These are phyloP conservation scores for Torulaspora microellipsoides DNA, from an alignment of 805 yeast species.

Conservation along the genomic window DNA sequence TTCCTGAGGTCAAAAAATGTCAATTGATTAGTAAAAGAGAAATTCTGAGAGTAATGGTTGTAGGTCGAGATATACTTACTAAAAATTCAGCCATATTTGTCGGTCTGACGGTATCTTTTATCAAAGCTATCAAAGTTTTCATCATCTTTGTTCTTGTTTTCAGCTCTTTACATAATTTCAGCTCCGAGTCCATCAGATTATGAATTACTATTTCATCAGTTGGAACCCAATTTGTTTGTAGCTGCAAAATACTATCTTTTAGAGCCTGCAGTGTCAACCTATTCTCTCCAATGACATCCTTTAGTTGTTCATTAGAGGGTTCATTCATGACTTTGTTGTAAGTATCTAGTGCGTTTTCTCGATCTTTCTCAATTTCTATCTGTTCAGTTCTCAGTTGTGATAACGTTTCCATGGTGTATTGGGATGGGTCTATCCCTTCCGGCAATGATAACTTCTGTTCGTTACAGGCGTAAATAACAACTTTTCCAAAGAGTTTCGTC, in stretches of 20 bases:
- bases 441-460: constrained; percentile 25
- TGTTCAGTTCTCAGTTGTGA: constrained; percentile 24
- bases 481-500: constrained; percentile 43
- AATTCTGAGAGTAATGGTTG: not conserved
- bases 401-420: constrained; percentile 18
- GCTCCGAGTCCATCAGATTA: constrained; percentile 11
- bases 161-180: constrained; percentile 16
- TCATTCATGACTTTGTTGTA: constrained; percentile 12
- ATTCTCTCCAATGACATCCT: constrained; percentile 5
- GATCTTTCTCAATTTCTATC: constrained; percentile 22
- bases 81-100: constrained; percentile 25
- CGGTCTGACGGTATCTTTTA: constrained; percentile 27
- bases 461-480: constrained; percentile 40
- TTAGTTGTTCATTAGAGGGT: constrained; percentile 18
- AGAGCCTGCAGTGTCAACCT: constrained; percentile 7
- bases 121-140: constrained; percentile 17
- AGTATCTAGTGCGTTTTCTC: constrained; percentile 5
- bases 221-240: constrained; percentile 17
- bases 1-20: constrained; percentile 15
- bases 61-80: constrained; percentile 14
- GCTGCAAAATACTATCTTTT: constrained; percentile 6
- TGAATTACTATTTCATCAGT: constrained; percentile 13
- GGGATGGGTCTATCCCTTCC: constrained; percentile 6
- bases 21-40: not conserved
- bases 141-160: constrained; percentile 17